Evolutionary conservation across 768 basidiomycete genomes (phyloP).

Genomic region (Mycena crocata): DNA sequence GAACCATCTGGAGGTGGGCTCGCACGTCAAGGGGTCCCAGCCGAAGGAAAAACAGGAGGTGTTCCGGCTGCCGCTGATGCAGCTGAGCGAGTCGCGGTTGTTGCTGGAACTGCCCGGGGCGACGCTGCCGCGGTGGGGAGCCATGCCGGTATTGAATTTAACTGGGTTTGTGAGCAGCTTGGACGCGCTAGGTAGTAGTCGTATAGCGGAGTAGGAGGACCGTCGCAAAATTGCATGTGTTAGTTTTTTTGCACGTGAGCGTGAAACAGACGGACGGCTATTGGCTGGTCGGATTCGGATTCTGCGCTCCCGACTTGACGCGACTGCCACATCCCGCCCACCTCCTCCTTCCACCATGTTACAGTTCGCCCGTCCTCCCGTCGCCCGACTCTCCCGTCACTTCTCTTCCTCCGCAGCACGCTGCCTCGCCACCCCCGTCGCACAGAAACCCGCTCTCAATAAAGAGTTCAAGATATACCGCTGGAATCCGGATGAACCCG

Average conservation of each 20-base stretch:
- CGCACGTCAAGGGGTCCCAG: conserved; percentile 76
- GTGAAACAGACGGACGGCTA: neutral
- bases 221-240: neutral
- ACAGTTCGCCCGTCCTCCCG: conserved; percentile 22
- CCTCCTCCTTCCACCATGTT: conserved; percentile 28
- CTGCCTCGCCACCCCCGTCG: conserved; percentile 32
- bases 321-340: neutral
- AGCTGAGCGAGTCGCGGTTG: conserved; percentile 45
- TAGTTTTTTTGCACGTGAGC: neutral
- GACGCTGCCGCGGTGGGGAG: conserved; percentile 61
- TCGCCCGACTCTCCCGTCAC: conserved; percentile 18
- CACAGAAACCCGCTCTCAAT: conserved; percentile 73
- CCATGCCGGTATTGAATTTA: conserved; percentile 78
- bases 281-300: too few relatives aligned
- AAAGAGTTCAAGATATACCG: conserved; percentile 99
- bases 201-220: too few relatives aligned
- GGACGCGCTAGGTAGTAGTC: neutral
- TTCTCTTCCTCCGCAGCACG: conserved; percentile 37
- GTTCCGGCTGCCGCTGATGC: conserved; percentile 81
- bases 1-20: conserved; percentile 89
- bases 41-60: conserved; percentile 69
- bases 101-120: conserved; percentile 72
- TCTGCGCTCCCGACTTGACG: neutral
- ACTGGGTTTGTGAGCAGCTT: conserved; percentile 50
- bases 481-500: conserved; percentile 98